These are phyloP conservation scores for Sporothrix brasiliensis DNA, from an alignment of 2,329 filamentous ascomycete genomes.

Conservation along the genomic window DNA sequence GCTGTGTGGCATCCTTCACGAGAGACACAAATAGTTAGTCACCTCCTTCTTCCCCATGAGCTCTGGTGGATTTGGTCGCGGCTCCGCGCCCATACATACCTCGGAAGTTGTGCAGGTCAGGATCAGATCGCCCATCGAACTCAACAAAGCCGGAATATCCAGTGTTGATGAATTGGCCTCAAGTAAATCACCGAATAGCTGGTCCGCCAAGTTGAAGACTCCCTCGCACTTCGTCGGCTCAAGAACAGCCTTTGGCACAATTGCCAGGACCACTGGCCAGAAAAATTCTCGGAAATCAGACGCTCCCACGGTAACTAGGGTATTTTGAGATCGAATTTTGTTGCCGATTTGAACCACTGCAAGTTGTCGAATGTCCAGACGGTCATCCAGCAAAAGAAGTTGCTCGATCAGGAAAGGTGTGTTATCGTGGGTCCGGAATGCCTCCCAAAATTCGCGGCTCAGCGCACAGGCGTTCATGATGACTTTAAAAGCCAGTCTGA, in stretches of 20 bases:
- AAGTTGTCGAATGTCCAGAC: constrained; percentile 44
- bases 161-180: constrained; percentile 42
- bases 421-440: constrained; percentile 42
- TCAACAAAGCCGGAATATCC: constrained; percentile 40
- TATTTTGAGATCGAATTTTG: constrained; percentile 35
- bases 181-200: constrained; percentile 48
- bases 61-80: not conserved
- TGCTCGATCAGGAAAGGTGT: constrained; percentile 41
- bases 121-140: constrained; percentile 38
- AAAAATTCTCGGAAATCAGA: constrained; percentile 51
- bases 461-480: constrained; percentile 48
- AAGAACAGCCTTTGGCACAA: constrained; percentile 45
- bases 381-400: constrained; percentile 47
- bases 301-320: constrained; percentile 41
- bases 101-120: constrained; percentile 42
- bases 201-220: constrained; percentile 49
- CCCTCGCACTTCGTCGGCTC: constrained; percentile 49
- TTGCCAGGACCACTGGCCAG: constrained; percentile 50
- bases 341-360: constrained; percentile 44
- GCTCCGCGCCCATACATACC: constrained; percentile 36
- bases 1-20: constrained; percentile 46
- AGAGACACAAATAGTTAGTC: constrained; percentile 14
- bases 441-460: constrained; percentile 47
- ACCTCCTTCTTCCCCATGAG: not conserved
- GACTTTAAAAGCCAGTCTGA: constrained; percentile 44